phyloP scores from a whole-genome alignment of 148 eudicot species.

The Talinum fruticosum region DNA sequence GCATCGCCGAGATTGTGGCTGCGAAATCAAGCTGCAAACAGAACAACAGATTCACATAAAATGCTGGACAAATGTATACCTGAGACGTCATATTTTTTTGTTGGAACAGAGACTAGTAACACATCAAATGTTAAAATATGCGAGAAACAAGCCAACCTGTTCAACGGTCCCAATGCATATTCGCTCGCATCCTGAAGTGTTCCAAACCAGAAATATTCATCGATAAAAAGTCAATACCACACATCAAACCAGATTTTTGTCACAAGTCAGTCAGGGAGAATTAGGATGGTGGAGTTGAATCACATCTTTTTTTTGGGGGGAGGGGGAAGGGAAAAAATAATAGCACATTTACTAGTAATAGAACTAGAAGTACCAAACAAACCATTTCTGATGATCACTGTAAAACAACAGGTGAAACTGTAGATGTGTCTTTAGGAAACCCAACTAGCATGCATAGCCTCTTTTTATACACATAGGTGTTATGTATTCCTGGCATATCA shows the following conservation, averaged over 20 bases:
- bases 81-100: background rate
- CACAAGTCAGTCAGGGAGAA: background rate
- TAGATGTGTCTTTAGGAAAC: background rate
- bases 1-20: constrained; percentile 82
- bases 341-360: background rate
- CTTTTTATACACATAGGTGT: background rate
- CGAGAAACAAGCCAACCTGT: constrained; percentile 52
- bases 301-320: background rate
- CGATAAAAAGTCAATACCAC: background rate
- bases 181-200: constrained; percentile 54
- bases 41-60: constrained; percentile 23
- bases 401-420: background rate
- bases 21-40: constrained; percentile 95
- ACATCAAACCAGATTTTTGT: background rate
- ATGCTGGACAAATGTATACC: background rate
- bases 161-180: constrained; percentile 70
- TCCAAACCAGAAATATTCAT: background rate
- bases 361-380: background rate
- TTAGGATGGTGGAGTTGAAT: background rate
- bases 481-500: background rate
- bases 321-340: too few relatives aligned
- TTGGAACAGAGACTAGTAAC: background rate
- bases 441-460: background rate
- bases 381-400: background rate
- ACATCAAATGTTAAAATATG: constrained; percentile 4